phyloP scores from a whole-genome alignment of 1,284 basidiomycete genomes.

The Leccinum fuscescens region DNA sequence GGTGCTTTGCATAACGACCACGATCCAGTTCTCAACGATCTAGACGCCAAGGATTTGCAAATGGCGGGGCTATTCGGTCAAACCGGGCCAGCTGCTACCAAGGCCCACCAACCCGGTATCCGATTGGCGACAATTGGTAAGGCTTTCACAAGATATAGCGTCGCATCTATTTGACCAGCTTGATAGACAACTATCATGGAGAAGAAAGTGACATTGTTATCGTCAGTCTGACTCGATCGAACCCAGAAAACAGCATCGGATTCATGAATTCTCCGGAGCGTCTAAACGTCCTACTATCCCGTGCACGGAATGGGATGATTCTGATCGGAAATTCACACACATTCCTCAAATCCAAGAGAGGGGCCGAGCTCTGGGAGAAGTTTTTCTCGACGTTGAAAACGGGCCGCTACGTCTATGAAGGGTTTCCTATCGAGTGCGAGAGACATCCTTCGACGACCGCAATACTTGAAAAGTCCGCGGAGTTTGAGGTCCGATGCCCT shows the following conservation, averaged over 20 bases:
- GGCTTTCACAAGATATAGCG: neutral
- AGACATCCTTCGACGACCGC: constrained; percentile 45
- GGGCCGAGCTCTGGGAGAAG: constrained; percentile 47
- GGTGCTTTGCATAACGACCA: constrained; percentile 44
- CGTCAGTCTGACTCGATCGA: constrained; percentile 59
- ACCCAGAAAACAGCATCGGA: constrained; percentile 52
- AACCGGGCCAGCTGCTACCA: constrained; percentile 35
- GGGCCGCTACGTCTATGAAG: constrained; percentile 51
- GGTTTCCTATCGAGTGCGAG: constrained; percentile 57
- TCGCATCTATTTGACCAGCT: constrained; percentile 1
- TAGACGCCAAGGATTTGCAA: constrained; percentile 58
- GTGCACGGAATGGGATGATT: constrained; percentile 59
- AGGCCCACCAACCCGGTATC: constrained; percentile 37
- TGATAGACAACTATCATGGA: constrained; percentile 62
- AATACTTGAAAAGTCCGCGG: constrained; percentile 37
- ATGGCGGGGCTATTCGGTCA: constrained; percentile 47
- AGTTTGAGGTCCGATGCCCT: constrained; percentile 54
- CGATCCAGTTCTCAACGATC: constrained; percentile 60
- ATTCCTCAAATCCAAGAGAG: constrained; percentile 52
- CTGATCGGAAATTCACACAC: constrained; percentile 63
- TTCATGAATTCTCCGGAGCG: constrained; percentile 67
- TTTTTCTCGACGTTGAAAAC: constrained; percentile 44
- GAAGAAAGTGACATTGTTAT: constrained; percentile 69
- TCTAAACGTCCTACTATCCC: constrained; percentile 65
- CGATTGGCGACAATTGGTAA: constrained; percentile 62